A percentile compares a stretch with the other conserved stretches of the same genome.
These are phyloP conservation scores for Chlamydomonas sphaeroides DNA, from an alignment of 139 green algal species.

Conservation along the genomic window DNA sequence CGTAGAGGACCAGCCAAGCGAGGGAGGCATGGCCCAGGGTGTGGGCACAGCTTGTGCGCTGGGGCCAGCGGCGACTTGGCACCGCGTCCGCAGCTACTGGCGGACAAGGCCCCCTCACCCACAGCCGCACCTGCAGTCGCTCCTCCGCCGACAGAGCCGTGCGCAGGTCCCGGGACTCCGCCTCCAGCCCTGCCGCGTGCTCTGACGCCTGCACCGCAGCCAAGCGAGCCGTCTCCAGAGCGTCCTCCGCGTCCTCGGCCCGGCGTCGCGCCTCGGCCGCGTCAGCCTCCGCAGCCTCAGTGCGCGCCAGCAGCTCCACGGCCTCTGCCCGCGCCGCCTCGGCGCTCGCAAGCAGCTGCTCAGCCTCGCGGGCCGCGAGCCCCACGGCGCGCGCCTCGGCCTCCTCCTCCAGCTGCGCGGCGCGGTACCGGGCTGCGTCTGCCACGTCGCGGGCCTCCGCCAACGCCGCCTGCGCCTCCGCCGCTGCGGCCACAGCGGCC, in stretches of 20 bases:
- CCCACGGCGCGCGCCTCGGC: too few species aligned
- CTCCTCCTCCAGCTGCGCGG: neutral
- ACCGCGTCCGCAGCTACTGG: too few species aligned
- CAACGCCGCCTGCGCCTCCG: neutral
- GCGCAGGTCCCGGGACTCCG: slow-evolving; percentile 8
- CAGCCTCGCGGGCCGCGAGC: too few species aligned
- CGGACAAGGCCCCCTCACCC: too few species aligned
- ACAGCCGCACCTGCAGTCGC: too few species aligned
- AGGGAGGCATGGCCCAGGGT: too few species aligned
- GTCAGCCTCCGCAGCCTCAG: neutral
- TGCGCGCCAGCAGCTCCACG: neutral
- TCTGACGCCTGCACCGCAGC: neutral
- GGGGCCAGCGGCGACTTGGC: too few species aligned
- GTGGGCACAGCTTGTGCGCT: too few species aligned
- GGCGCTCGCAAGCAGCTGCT: too few species aligned
- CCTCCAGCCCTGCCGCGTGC: neutral
- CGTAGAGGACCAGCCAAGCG: too few species aligned
- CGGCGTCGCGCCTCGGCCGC: neutral
- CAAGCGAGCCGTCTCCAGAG: neutral
- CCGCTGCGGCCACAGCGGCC: too few species aligned
- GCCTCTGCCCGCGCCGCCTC: too few species aligned
- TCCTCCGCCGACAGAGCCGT: slow-evolving; percentile 19
- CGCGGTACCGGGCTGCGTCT: neutral
- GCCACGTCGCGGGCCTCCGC: neutral
- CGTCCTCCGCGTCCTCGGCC: neutral